phyloP scores from a whole-genome alignment of 345 rosid genomes.

The Populus tremula region DNA sequence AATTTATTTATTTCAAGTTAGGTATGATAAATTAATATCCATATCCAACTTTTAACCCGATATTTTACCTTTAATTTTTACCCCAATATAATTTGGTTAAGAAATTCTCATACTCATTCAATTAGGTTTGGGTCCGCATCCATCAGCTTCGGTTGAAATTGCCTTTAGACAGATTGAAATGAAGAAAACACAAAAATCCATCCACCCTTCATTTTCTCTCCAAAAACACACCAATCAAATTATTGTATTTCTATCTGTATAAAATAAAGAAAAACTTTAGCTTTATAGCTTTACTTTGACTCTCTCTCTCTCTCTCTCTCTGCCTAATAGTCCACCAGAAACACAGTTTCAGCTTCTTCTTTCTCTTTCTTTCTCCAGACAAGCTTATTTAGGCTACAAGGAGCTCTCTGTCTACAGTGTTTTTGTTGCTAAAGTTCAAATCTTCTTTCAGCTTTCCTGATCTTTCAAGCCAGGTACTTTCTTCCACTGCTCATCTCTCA shows the following conservation, averaged over 20 bases:
- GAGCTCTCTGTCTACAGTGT: conserved; percentile 19
- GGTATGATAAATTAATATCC: too few relatives aligned
- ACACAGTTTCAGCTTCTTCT: conserved; percentile 1
- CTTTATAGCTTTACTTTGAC: conserved; percentile 38
- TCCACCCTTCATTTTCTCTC: background rate
- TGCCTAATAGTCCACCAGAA: conserved; percentile 28
- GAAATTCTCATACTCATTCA: too few relatives aligned
- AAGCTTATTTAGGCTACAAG: background rate
- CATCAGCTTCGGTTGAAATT: too few relatives aligned
- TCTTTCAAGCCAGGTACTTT: conserved; percentile 34
- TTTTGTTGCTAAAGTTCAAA: conserved; percentile 13
- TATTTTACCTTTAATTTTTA: too few relatives aligned
- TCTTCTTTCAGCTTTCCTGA: conserved; percentile 12
- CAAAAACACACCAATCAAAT: conserved; percentile 10
- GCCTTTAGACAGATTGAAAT: background rate
- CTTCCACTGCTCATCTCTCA: conserved; percentile 6
- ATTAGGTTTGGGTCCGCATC: too few relatives aligned
- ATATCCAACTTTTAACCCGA: too few relatives aligned
- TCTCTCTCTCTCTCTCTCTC: conserved; percentile 18
- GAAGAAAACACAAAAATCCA: background rate
- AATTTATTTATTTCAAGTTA: too few relatives aligned
- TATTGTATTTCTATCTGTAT: background rate
- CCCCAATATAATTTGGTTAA: too few relatives aligned
- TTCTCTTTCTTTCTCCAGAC: conserved; percentile 8
- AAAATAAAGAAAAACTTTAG: conserved; percentile 3